Conservation (phyloP, 2,329 filamentous ascomycete genomes). For the Exophiala dermatitidis region DNA sequence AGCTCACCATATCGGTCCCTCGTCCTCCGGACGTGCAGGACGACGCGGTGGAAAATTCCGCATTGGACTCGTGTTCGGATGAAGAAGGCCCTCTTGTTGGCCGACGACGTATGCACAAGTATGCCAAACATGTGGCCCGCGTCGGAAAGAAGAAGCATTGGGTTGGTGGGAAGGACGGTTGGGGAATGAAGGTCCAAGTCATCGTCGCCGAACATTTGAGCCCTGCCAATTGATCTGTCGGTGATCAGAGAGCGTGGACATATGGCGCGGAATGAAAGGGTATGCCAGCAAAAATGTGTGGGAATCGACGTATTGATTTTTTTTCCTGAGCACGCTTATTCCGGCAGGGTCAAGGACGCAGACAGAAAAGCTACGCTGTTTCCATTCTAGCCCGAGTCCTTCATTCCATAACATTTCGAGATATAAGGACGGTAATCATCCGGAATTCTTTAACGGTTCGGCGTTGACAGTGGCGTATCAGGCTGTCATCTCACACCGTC, state of each 20-base stretch:
- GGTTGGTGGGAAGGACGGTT: slow-evolving; percentile 32
- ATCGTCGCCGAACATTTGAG: slow-evolving; percentile 13
- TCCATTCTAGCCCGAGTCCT: too few relatives aligned
- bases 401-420: too few relatives aligned
- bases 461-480: too few relatives aligned
- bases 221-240: too few relatives aligned
- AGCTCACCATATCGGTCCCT: slow-evolving; percentile 41
- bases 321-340: background rate
- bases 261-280: background rate
- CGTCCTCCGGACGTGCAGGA: slow-evolving; percentile 18
- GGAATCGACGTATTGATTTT: background rate
- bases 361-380: too few relatives aligned
- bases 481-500: too few relatives aligned
- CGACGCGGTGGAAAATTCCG: slow-evolving; percentile 30
- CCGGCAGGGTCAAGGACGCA: background rate
- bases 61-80: background rate
- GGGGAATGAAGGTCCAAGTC: slow-evolving; percentile 19
- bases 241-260: too few relatives aligned
- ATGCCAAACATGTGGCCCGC: slow-evolving; percentile 42
- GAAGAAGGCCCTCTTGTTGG: slow-evolving; percentile 23
- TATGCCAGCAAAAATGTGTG: background rate
- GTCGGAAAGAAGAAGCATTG: slow-evolving; percentile 56
- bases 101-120: slow-evolving; percentile 28
- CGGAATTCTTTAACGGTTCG: too few relatives aligned
- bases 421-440: too few relatives aligned